These are phyloP conservation scores for Pyrenula aspistea DNA, from an alignment of 495 filamentous ascomycete genomes.

Conservation along the genomic window DNA sequence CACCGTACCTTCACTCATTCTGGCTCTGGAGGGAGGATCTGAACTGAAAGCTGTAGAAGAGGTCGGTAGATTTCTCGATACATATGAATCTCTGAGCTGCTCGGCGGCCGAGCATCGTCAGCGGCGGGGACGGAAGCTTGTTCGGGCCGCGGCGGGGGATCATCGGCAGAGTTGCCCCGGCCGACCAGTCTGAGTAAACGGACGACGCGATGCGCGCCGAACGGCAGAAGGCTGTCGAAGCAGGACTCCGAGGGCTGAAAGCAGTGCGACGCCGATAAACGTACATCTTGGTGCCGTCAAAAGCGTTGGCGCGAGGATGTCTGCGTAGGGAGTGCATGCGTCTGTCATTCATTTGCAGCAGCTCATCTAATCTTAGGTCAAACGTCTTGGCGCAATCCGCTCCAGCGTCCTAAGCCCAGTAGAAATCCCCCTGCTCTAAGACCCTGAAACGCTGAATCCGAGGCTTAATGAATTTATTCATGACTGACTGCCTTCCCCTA, in stretches of 20 bases:
- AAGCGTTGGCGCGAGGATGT: too few species aligned
- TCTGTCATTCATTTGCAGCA: too few species aligned
- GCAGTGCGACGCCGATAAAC: too few species aligned
- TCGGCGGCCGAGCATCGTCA: too few species aligned
- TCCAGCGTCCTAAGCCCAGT: background rate
- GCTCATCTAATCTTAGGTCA: background rate
- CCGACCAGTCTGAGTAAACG: background rate
- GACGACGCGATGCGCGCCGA: background rate
- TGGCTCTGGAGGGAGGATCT: background rate
- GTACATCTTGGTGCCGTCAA: too few species aligned
- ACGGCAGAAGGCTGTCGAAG: too few species aligned
- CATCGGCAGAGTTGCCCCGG: background rate
- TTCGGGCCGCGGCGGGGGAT: too few species aligned
- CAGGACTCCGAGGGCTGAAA: too few species aligned
- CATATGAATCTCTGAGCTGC: too few species aligned
- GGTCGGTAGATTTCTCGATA: background rate
- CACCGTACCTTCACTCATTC: background rate
- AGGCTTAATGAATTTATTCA: background rate
- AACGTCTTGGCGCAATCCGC: background rate
- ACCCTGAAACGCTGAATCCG: background rate
- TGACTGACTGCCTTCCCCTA: background rate
- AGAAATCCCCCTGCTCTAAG: background rate
- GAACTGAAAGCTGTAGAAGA: background rate
- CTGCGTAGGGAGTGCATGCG: too few species aligned
- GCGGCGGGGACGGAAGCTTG: too few species aligned